Percentiles rank a stretch among this genome's conserved stretches.
Conservation (phyloP, 495 filamentous ascomycete genomes). For the Penicillium lividum region DNA sequence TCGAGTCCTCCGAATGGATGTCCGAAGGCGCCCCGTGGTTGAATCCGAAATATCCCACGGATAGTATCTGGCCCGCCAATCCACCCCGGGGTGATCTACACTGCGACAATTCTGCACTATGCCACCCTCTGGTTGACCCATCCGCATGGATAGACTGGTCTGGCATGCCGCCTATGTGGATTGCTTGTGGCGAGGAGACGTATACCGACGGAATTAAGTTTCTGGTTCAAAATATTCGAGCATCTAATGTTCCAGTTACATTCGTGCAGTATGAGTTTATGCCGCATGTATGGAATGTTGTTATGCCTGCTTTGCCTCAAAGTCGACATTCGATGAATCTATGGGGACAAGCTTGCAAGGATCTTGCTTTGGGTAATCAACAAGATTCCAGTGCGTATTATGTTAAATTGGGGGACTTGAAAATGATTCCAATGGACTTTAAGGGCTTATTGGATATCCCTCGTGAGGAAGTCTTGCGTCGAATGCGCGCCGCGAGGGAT, state of each 20-base stretch:
- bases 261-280: conserved; percentile 1
- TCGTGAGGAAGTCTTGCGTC: neutral
- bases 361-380: neutral
- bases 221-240: neutral
- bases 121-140: neutral
- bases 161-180: conserved; percentile 2
- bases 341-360: neutral
- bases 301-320: neutral
- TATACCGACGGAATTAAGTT: conserved; percentile 1
- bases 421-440: neutral
- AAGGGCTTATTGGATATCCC: neutral
- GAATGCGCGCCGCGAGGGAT: neutral
- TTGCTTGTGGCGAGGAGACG: conserved; percentile 1
- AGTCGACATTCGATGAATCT: neutral
- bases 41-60: neutral
- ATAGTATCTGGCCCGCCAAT: neutral
- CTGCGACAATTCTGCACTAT: conserved; percentile 1
- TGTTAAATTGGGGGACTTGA: neutral
- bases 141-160: neutral
- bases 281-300: neutral
- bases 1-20: neutral
- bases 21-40: neutral
- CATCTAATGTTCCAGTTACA: neutral
- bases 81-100: neutral
- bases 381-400: neutral